Conservation (phyloP, 768 basidiomycete genomes). For the Suillus subluteus region DNA sequence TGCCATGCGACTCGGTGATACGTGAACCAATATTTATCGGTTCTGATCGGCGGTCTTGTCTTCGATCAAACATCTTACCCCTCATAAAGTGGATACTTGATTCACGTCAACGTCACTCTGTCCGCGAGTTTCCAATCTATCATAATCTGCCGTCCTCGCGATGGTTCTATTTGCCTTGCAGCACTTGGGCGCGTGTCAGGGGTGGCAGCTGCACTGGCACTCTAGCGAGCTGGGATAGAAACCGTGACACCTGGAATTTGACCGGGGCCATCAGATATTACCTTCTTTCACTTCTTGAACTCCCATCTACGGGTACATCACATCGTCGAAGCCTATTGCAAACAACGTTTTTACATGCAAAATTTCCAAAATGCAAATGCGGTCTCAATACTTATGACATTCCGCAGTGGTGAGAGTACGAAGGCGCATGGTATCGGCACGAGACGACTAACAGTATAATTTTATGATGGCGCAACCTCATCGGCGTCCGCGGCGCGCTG, state of each 20-base stretch:
- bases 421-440: not conserved
- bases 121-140: not conserved
- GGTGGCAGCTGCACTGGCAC: not conserved
- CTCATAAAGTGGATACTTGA: not conserved
- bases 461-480: constrained; percentile 22
- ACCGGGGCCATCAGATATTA: not conserved
- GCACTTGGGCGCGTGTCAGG: not conserved
- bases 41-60: not conserved
- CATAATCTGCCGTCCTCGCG: not conserved
- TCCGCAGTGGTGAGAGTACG: not conserved
- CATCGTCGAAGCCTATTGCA: not conserved
- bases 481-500: constrained; percentile 50
- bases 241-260: not conserved
- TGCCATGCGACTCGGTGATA: not conserved
- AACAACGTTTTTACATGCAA: not conserved
- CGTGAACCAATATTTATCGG: not conserved
- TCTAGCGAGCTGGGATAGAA: constrained; percentile 3
- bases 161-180: not conserved
- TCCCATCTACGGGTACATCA: not conserved
- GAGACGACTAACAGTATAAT: not conserved
- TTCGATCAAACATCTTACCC: not conserved
- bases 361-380: not conserved
- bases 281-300: constrained; percentile 2
- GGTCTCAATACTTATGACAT: not conserved
- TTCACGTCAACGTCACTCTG: constrained; percentile 3